Conservation (phyloP, 148 eudicot genomes). For the Fagopyrum esculentum region DNA sequence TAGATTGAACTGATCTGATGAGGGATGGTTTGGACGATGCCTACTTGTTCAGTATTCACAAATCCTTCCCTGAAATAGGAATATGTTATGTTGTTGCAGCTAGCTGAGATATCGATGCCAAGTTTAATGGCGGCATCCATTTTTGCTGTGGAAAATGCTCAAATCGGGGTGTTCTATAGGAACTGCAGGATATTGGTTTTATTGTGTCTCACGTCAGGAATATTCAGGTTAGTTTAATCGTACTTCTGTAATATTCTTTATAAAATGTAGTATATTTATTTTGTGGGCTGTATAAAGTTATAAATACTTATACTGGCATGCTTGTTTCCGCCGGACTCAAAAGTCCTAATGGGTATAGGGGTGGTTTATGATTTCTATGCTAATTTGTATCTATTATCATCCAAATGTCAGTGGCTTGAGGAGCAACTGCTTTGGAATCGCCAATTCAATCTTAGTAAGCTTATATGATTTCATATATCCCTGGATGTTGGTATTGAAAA, state of each 20-base stretch:
- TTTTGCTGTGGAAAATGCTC: constrained; percentile 45
- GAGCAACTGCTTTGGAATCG: constrained; percentile 40
- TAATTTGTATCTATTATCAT: constrained; percentile 6
- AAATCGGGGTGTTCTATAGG: constrained; percentile 25
- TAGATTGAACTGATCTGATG: neutral
- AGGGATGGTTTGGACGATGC: neutral
- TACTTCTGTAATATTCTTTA: neutral
- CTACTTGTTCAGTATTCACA: neutral
- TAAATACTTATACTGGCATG: neutral
- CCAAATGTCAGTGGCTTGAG: constrained; percentile 38
- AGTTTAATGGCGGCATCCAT: constrained; percentile 41
- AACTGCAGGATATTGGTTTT: constrained; percentile 27
- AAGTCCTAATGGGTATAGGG: neutral
- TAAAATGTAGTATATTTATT: neutral
- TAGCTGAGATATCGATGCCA: constrained; percentile 46
- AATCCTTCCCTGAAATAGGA: neutral
- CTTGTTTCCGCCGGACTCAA: neutral
- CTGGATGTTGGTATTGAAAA: neutral
- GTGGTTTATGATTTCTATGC: constrained; percentile 6
- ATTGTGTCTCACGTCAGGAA: constrained; percentile 38
- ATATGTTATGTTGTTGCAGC: constrained; percentile 24
- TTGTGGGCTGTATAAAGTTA: neutral
- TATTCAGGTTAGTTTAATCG: constrained; percentile 34
- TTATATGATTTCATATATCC: neutral
- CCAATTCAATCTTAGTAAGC: constrained; percentile 46